Evolutionary conservation across 805 yeast genomes (phyloP).

Genomic region (Starmerella etchellsii): DNA sequence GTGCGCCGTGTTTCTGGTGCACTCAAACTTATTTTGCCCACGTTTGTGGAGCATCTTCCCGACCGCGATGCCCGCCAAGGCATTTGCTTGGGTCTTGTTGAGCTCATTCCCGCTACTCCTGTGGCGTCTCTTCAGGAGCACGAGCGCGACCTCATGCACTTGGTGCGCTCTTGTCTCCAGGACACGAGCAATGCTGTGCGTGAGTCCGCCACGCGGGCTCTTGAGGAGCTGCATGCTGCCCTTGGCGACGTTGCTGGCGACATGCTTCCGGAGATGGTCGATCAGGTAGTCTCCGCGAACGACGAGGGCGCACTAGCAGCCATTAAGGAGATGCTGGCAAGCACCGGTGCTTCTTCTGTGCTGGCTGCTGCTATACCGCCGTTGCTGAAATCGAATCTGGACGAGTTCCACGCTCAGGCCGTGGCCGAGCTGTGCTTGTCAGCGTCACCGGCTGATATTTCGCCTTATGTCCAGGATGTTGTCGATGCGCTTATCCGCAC

Average conservation of each 20-base stretch:
- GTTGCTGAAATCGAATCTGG: slow-evolving; percentile 35
- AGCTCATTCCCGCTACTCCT: slow-evolving; percentile 57
- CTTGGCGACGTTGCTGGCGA: slow-evolving; percentile 82
- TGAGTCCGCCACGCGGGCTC: slow-evolving; percentile 82
- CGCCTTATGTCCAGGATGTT: slow-evolving; percentile 48
- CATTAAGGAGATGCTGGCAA: slow-evolving; percentile 70
- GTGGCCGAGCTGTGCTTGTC: slow-evolving; percentile 19
- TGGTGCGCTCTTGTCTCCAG: slow-evolving; percentile 65
- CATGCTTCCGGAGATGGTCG: slow-evolving; percentile 69
- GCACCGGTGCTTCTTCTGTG: slow-evolving; percentile 74
- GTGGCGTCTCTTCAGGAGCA: slow-evolving; percentile 47
- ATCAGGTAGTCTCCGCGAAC: slow-evolving; percentile 39
- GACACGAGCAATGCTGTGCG: slow-evolving; percentile 62
- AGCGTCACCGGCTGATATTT: slow-evolving; percentile 27
- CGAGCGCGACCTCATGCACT: slow-evolving; percentile 56
- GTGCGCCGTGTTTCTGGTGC: slow-evolving; percentile 86
- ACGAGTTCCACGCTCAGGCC: slow-evolving; percentile 53
- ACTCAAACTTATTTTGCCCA: slow-evolving; percentile 70
- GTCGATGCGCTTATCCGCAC: slow-evolving; percentile 53
- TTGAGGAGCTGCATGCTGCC: slow-evolving; percentile 71
- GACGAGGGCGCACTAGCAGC: slow-evolving; percentile 62
- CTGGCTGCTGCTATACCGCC: slow-evolving; percentile 90
- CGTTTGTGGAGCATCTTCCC: slow-evolving; percentile 48
- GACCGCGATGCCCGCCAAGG: slow-evolving; percentile 90
- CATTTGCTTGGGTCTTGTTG: slow-evolving; percentile 84